phyloP scores from a whole-genome alignment of 345 rosid species.

The Schrenkiella parvula region DNA sequence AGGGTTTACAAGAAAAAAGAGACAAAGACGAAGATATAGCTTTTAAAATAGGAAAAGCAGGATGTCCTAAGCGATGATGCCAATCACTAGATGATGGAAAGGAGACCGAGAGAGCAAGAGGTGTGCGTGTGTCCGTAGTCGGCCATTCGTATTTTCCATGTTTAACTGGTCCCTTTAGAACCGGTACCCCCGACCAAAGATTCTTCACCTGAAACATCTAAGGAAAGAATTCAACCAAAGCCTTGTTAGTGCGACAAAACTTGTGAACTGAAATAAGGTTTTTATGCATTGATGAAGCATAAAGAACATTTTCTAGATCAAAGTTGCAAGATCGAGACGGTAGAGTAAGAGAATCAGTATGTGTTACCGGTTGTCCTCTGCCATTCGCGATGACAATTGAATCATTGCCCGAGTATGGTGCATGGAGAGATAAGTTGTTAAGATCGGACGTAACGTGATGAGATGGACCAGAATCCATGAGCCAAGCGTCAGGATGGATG shows the following conservation, averaged over 20 bases:
- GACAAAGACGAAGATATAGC: neutral
- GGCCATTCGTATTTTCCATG: neutral
- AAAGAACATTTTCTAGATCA: neutral
- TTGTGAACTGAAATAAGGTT: too few relatives aligned
- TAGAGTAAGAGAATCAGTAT: neutral
- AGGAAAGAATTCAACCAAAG: too few relatives aligned
- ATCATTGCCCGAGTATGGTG: neutral
- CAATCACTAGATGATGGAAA: neutral
- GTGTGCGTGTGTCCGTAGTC: rapidly evolving
- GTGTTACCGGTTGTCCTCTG: neutral
- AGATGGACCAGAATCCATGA: neutral
- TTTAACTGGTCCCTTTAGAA: neutral
- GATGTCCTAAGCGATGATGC: neutral
- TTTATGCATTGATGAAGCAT: too few relatives aligned
- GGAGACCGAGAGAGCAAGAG: neutral
- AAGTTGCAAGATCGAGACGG: neutral
- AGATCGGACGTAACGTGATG: neutral
- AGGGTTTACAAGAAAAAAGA: neutral
- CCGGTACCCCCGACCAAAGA: neutral
- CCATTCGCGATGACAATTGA: neutral
- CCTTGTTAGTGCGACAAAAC: too few relatives aligned
- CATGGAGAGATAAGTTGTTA: neutral
- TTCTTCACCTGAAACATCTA: neutral
- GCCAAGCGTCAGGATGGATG: neutral
- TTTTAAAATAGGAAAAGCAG: neutral